Base-by-base conservation (phyloP, 2,329 filamentous ascomycete species). In the Calycina marina region DNA sequence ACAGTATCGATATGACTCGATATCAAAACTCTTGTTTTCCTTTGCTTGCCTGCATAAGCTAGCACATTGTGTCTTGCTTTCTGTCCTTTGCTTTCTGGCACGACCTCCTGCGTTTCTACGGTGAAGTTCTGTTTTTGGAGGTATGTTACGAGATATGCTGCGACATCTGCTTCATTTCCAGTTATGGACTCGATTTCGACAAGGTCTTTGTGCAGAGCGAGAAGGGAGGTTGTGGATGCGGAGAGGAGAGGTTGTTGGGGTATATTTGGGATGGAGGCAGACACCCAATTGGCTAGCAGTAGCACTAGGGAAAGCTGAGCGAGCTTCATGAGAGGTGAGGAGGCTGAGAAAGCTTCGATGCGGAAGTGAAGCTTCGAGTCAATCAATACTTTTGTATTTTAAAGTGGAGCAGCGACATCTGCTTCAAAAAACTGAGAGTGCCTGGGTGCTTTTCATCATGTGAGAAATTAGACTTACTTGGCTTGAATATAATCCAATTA, bases 1-100 rank as follows among this genome's bases (percentile, higher is more conserved):
- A 69, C 64, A 6, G 57, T 60, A 46, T 83, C 77, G 41, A 81
- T 77, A 48, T 82, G 77, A 33, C 68, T 76, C 1, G 67, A 68
- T 3, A 75, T 46, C 11, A 74, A 52, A 3, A 65, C 57, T 6
- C 59, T 55, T 1, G 68, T 66, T 28, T 65, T 54, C 35, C 61
- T 55, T 28, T 59, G 56, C 27, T 56, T 53, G 17, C 65, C 64
- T 5, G 51, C 28, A 50, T 71, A 77, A 3, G 77, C 77, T 30
- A 73, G 63, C 38, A 83, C 56, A 43, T 83, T 82, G 54, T 69
- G 34, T 6, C 49, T 43, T 2, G 37, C 28, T 2, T 27, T 14
- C 3, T 24, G 33, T 3, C 27, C 29, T 4, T 26, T 26, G 8
- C 37, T 29, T 5, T 31, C 28, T 18, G 52, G 46, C 8, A 45